These are phyloP conservation scores for Scutellaria galericulata DNA, from an alignment of 257 asterid species.

Conservation along the genomic window DNA sequence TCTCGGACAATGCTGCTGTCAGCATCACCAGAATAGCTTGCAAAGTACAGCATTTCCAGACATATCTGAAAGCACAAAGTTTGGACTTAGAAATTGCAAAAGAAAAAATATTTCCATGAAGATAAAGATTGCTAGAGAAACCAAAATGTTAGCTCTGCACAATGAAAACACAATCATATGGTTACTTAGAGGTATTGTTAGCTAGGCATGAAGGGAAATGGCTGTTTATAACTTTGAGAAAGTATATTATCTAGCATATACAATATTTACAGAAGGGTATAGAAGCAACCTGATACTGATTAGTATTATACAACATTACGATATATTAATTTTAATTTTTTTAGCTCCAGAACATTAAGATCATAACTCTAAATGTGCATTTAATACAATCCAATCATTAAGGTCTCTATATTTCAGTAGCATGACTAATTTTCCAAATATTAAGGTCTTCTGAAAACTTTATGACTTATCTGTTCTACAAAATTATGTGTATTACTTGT, in stretches of 20 bases:
- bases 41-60: slow-evolving; percentile 93
- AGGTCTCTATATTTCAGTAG: no score
- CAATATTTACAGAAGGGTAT: neutral
- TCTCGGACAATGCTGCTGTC: slow-evolving; percentile 91
- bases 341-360: neutral
- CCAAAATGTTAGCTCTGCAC: neutral
- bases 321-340: neutral
- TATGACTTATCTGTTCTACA: no score
- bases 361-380: neutral
- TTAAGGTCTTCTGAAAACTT: no score
- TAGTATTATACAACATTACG: neutral
- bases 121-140: neutral
- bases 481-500: no score
- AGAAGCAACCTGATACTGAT: neutral
- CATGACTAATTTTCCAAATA: no score
- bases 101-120: neutral
- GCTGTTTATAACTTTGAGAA: slow-evolving; percentile 3
- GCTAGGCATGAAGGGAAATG: neutral
- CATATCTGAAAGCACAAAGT: slow-evolving; percentile 60
- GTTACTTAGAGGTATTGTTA: neutral
- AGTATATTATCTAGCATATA: neutral
- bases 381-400: neutral
- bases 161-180: neutral
- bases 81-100: neutral
- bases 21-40: slow-evolving; percentile 94